Evolutionary conservation across 2,329 filamentous ascomycete genomes (phyloP).

Genomic region (Purpureocillium lavendulum): DNA sequence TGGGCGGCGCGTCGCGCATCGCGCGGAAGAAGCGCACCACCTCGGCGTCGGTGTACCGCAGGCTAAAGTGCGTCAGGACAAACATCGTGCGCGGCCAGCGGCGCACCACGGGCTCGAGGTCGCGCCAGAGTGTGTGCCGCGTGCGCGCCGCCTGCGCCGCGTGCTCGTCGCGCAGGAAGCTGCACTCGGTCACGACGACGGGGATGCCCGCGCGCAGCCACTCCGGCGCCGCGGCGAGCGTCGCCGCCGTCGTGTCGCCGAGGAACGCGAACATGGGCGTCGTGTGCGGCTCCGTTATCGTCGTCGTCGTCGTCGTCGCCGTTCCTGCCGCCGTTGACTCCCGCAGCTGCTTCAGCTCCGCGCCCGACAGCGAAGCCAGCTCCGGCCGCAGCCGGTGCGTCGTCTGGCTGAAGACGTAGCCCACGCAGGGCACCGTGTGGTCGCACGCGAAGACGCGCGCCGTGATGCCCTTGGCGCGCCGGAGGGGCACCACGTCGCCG

Average conservation of each 20-base stretch:
- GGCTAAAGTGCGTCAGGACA: conserved; percentile 38
- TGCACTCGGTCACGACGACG: conserved; percentile 42
- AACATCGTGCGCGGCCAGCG: conserved; percentile 34
- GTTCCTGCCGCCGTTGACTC: conserved; percentile 8
- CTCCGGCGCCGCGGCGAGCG: conserved; percentile 26
- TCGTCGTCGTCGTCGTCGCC: conserved; percentile 15
- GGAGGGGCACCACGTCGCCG: conserved; percentile 27
- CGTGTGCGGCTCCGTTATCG: conserved; percentile 28
- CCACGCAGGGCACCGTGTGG: conserved; percentile 38
- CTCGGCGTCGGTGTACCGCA: conserved; percentile 33
- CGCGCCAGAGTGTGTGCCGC: conserved; percentile 37
- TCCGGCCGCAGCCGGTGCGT: conserved; percentile 29
- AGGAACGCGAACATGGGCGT: conserved; percentile 37
- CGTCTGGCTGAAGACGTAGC: conserved; percentile 34
- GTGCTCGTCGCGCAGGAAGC: conserved; percentile 35
- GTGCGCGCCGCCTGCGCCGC: conserved; percentile 33
- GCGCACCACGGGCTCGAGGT: conserved; percentile 34
- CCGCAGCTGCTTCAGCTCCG: conserved; percentile 28
- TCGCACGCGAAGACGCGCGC: conserved; percentile 36
- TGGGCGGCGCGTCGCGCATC: conserved; percentile 27
- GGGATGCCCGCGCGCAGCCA: conserved; percentile 31
- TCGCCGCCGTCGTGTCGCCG: conserved; percentile 35
- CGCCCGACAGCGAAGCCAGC: conserved; percentile 24
- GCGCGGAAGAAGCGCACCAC: conserved; percentile 31
- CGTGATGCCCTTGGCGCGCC: conserved; percentile 22